A percentile compares a stretch with the other conserved stretches of the same genome.
Conservation (phyloP, 371 early-diverging fungal species). For the Smittium culicis region DNA sequence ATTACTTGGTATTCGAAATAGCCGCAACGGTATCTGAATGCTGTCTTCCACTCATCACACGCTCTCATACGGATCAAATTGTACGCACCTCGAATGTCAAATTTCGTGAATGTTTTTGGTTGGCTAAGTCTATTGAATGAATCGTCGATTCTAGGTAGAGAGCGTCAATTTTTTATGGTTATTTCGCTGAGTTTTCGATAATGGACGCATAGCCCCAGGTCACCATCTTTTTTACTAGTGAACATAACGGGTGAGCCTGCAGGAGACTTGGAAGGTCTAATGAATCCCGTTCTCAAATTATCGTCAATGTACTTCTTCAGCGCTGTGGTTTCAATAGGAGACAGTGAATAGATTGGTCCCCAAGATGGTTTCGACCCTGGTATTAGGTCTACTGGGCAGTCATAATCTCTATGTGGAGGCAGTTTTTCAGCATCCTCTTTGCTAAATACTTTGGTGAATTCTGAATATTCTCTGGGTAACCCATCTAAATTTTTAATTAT, state of each 20-base stretch:
- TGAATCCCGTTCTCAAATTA: slow-evolving; percentile 11
- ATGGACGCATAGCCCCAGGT: slow-evolving; percentile 32
- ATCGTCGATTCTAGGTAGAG: slow-evolving; percentile 27
- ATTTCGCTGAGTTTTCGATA: slow-evolving; percentile 25
- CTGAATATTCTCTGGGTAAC: neutral
- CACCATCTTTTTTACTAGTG: slow-evolving; percentile 38
- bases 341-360: slow-evolving; percentile 12
- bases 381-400: slow-evolving; percentile 11
- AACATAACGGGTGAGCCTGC: slow-evolving; percentile 36
- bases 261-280: slow-evolving; percentile 21
- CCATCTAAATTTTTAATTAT: neutral
- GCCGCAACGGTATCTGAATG: slow-evolving; percentile 34
- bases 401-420: slow-evolving; percentile 10
- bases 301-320: slow-evolving; percentile 11
- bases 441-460: slow-evolving; percentile 1
- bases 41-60: slow-evolving; percentile 32
- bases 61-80: slow-evolving; percentile 24
- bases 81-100: slow-evolving; percentile 28
- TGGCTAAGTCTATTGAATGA: slow-evolving; percentile 18
- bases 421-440: slow-evolving; percentile 2
- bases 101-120: slow-evolving; percentile 19
- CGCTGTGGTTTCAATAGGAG: slow-evolving; percentile 8
- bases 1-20: slow-evolving; percentile 35
- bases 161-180: slow-evolving; percentile 25
- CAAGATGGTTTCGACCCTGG: neutral